Conservation (phyloP, 805 yeast genomes). For the Saccharomycopsis selenospora region DNA sequence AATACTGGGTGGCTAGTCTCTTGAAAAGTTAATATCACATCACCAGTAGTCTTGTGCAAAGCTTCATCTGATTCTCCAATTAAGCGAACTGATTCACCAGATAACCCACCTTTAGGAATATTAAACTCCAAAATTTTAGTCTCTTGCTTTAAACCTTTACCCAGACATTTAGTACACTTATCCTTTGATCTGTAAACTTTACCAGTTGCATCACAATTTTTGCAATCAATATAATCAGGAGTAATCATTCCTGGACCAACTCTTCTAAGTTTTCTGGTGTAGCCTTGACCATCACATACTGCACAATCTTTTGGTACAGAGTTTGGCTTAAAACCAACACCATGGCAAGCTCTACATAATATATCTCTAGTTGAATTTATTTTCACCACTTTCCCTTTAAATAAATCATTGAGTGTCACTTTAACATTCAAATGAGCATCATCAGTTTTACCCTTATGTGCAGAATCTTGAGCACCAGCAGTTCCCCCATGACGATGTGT, state of each 20-base stretch:
- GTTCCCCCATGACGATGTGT: background rate
- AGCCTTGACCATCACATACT: slow-evolving; percentile 69
- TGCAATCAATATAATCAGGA: slow-evolving; percentile 53
- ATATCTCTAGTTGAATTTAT: slow-evolving; percentile 65
- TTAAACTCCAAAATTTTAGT: slow-evolving; percentile 69
- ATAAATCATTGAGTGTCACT: slow-evolving; percentile 65
- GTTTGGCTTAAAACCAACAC: slow-evolving; percentile 62
- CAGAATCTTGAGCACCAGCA: slow-evolving; percentile 22
- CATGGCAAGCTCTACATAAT: slow-evolving; percentile 66
- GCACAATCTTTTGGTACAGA: slow-evolving; percentile 53
- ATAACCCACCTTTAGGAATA: slow-evolving; percentile 62
- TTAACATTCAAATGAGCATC: slow-evolving; percentile 63
- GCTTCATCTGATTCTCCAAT: slow-evolving; percentile 71
- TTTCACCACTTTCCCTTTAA: slow-evolving; percentile 73
- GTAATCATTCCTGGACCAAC: slow-evolving; percentile 73
- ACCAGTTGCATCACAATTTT: slow-evolving; percentile 68
- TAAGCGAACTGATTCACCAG: slow-evolving; percentile 54
- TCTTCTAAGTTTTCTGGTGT: slow-evolving; percentile 46
- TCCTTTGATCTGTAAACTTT: slow-evolving; percentile 53
- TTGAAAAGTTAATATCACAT: slow-evolving; percentile 59
- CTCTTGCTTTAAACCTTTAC: slow-evolving; percentile 54
- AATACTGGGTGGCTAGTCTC: slow-evolving; percentile 40
- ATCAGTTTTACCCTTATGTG: slow-evolving; percentile 38
- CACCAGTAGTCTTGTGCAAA: slow-evolving; percentile 69
- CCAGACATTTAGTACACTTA: slow-evolving; percentile 70